Percentiles rank a stretch among this genome's conserved stretches.
phyloP scores from a whole-genome alignment of 768 basidiomycete species.

The Xerocomellus amylosporus region DNA sequence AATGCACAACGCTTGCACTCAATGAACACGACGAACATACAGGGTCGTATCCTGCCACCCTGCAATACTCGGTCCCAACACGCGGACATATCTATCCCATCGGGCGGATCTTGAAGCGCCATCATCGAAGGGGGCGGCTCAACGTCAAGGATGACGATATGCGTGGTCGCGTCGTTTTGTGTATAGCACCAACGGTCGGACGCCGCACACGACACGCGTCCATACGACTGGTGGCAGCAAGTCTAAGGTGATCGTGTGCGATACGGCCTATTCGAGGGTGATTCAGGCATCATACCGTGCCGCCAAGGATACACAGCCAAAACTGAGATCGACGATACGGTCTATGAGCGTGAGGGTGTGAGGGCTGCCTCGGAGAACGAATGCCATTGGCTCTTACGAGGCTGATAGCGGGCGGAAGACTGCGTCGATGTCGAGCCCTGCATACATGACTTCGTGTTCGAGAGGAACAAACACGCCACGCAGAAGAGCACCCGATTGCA shows the following conservation, averaged over 20 bases:
- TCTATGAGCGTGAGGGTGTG: neutral
- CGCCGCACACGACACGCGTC: constrained; percentile 2
- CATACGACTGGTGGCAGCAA: constrained; percentile 12
- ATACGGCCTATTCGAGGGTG: neutral
- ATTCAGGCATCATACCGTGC: constrained; percentile 8
- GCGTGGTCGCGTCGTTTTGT: neutral
- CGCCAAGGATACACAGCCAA: constrained; percentile 16
- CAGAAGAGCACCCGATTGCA: neutral
- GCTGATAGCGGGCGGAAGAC: neutral
- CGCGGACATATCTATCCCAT: constrained; percentile 5
- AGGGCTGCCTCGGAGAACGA: neutral
- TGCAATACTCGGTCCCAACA: neutral
- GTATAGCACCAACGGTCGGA: constrained; percentile 6
- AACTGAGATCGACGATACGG: constrained; percentile 4
- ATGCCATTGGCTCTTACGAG: neutral
- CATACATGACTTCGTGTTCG: neutral
- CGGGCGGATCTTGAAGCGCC: constrained; percentile 17
- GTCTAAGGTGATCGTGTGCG: constrained; percentile 7
- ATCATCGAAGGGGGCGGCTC: neutral
- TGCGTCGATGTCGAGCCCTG: neutral
- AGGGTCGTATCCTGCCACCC: neutral
- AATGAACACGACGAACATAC: neutral
- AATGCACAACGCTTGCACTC: constrained; percentile 1
- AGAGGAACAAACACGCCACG: neutral
- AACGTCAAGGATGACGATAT: neutral